Evolutionary conservation across 2,329 filamentous ascomycete species (phyloP).

Genomic region (Alternaria gaisen): DNA sequence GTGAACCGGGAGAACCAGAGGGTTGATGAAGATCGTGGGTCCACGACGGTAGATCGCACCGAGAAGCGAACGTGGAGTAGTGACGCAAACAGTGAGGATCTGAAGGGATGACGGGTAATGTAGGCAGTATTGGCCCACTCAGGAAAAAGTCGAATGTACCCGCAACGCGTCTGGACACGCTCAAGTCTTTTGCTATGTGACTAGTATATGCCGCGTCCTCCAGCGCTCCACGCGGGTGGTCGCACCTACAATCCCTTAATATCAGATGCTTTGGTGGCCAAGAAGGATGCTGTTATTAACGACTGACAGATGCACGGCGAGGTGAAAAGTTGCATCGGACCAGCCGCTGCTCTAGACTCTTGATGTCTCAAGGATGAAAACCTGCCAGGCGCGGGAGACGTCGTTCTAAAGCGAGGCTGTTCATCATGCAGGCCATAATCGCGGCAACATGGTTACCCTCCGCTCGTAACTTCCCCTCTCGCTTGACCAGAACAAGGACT

Average conservation of each 20-base stretch:
- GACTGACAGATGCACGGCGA: conserved; percentile 6
- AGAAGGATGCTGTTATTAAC: conserved; percentile 9
- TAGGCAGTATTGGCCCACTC: conserved; percentile 4
- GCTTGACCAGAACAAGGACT: conserved; percentile 12
- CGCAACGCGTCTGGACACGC: neutral
- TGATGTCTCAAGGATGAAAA: conserved; percentile 9
- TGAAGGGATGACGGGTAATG: neutral
- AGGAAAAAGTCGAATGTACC: conserved; percentile 1
- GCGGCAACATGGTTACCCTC: conserved; percentile 3
- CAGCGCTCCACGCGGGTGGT: conserved; percentile 1
- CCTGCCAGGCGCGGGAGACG: conserved; percentile 9
- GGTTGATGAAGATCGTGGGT: conserved; percentile 13
- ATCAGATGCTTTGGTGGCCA: conserved; percentile 5
- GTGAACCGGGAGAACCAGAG: conserved; percentile 1
- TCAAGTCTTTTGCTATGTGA: neutral
- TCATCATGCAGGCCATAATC: conserved; percentile 4
- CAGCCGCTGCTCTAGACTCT: conserved; percentile 13
- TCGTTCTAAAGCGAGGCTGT: conserved; percentile 3
- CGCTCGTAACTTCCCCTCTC: conserved; percentile 4
- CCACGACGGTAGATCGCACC: conserved; percentile 6
- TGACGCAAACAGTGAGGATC: conserved; percentile 1
- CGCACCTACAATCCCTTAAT: conserved; percentile 2
- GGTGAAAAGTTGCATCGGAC: conserved; percentile 1
- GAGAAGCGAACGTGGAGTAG: conserved; percentile 14
- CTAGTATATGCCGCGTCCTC: conserved; percentile 5